Base-by-base conservation (phyloP, 495 filamentous ascomycete species). In the Penicillium macrosclerotiorum region DNA sequence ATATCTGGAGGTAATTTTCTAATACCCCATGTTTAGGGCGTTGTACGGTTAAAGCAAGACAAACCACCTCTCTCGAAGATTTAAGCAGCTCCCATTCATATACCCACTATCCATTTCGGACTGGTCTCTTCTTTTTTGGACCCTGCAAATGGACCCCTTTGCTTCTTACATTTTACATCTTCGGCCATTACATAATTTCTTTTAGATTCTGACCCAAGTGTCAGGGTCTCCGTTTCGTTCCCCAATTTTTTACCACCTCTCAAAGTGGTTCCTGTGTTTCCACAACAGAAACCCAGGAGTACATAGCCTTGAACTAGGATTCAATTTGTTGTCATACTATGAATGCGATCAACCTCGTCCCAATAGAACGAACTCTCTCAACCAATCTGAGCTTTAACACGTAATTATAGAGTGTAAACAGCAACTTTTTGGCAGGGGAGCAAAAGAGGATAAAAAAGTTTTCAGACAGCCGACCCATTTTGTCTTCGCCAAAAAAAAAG, bases 31-130 rank as follows among this genome's bases (percentile, higher is more conserved):
- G 29, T 24, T 25, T 37, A 74, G 71, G 71, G 71, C 14, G 71
- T 74, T 25, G 67, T 72, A n/a, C 64, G 71, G 18, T 59, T 74
- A 46, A 69, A 68, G 55, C 71, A 74, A 39, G 67, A 74, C 19
- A 67, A 71, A 41, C 60, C 60, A 8, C 62, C 67, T 45, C 42
- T 59, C 18, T 56, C 69, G 5, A 72, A 72, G 69, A 65, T 72
- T n/a, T 72, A 62, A 33, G 37, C 16, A 9, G 5, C n/a, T 34
- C 35, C 30, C 9, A 33, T 18, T 13, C 5, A 12, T 45, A 55
- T 52, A 49, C 56, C 52, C 47, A n/a, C n/a, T n/a, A n/a, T n/a
- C n/a, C n/a, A n/a, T n/a, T n/a, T n/a, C n/a, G n/a, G n/a, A n/a
- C n/a, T n/a, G n/a, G n/a, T n/a, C n/a, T n/a, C n/a, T n/a, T n/a